phyloP scores from a whole-genome alignment of 768 basidiomycete genomes.

The Lactarius akahatsu region DNA sequence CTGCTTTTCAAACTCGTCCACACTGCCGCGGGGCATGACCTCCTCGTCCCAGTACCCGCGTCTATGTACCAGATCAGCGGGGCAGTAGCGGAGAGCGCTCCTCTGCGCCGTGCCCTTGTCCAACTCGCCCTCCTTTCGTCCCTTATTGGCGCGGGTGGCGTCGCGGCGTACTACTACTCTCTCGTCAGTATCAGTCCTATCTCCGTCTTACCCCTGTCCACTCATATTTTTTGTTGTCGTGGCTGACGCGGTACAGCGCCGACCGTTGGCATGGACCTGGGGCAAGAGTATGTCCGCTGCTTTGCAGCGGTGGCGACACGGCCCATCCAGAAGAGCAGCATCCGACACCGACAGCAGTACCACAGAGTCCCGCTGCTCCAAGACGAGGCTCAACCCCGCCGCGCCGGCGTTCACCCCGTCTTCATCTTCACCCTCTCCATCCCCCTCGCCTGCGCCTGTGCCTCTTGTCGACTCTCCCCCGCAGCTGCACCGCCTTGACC shows the following conservation, averaged over 20 bases:
- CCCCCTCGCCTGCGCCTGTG: not conserved
- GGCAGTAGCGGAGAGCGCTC: not conserved
- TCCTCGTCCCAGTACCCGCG: conserved; percentile 1
- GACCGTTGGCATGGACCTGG: not conserved
- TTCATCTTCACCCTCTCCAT: not conserved
- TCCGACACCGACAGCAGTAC: not conserved
- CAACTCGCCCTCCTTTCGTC: not conserved
- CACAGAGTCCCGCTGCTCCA: not conserved
- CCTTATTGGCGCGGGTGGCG: not conserved
- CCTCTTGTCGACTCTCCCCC: not conserved
- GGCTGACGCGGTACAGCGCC: not conserved
- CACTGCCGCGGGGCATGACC: conserved; percentile 7
- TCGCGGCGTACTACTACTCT: not conserved
- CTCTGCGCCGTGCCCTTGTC: not conserved
- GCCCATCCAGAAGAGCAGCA: not conserved
- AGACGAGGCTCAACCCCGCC: conserved; percentile 8
- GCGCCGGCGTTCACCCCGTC: conserved; percentile 1
- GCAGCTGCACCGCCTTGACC: not conserved
- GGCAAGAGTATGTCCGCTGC: not conserved
- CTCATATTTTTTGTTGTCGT: not conserved
- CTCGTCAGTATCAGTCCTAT: not conserved
- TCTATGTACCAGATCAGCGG: not conserved
- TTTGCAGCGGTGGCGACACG: not conserved
- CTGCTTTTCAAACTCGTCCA: conserved; percentile 13
- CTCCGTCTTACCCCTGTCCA: no score